Evolutionary conservation across 345 rosid species (phyloP), one percentile per base, ranked within the genome.

Genomic region (Populus tremula): DNA sequence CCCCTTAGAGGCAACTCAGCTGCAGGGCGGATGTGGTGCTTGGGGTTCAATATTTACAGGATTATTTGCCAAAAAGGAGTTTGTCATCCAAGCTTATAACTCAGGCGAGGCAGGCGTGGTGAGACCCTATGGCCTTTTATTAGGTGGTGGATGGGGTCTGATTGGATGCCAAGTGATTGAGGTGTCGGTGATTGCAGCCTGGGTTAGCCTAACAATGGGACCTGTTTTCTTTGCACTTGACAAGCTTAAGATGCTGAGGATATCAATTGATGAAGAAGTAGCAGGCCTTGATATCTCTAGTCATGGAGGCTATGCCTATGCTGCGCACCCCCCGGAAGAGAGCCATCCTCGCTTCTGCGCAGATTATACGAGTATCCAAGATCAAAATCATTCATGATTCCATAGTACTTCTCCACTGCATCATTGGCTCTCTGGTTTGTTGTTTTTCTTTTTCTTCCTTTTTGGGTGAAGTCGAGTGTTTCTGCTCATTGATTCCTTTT

Each of bases 21-120:
- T 90, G 65, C 94, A 89, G 23, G 91, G 94, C 4, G 90, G 94
- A 9, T 90, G 94, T 36, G 92, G 94, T 11, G 87, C 87, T 11
- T 89, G 92, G 92, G 89, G 92, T 21, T 63, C 89, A 86, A 84
- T 87, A 31, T 88, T 88, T 70, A 88, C 92, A 0, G 90, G 93
- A 11, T 77, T 88, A 77, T 91, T 89, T 49, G 95, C 91, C 4
- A 86, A 86, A 67, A 84, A 89, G 78, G 87, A 91, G 70, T 91
- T 85, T 11, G 91, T 89, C 71, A 56, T 84, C 36, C 90, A 91
- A 71, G 90, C 78, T 71, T 87, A 87, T n/a, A 72, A 85, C 39
- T 84, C 90, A 4, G 90, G 91, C 5, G 70, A 59, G 36, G 72
- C 67, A 2, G 86, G 87, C 1, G 82, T 86, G 21, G 49, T 63